phyloP scores from a whole-genome alignment of 768 basidiomycete genomes.

The Lentinula sp. region DNA sequence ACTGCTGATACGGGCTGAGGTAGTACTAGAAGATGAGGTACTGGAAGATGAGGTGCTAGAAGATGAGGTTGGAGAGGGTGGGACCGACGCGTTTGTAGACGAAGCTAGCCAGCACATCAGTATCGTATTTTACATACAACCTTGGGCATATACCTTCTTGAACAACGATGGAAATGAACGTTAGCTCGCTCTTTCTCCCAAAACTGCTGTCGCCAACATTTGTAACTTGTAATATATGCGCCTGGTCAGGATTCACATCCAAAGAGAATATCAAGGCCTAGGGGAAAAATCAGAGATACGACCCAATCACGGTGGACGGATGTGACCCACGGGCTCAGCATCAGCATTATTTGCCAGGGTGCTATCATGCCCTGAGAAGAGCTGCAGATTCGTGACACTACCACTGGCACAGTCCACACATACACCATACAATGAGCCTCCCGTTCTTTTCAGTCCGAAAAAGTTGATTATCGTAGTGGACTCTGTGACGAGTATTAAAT shows the following conservation, averaged over 20 bases:
- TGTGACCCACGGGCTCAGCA: slow-evolving; percentile 13
- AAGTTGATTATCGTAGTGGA: slow-evolving; percentile 19
- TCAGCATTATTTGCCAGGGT: slow-evolving; percentile 11
- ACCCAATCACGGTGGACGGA: neutral
- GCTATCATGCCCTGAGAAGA: slow-evolving; percentile 17
- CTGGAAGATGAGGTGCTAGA: slow-evolving; percentile 22
- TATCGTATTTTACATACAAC: neutral
- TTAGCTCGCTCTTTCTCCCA: slow-evolving; percentile 16
- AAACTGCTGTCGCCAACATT: slow-evolving; percentile 17
- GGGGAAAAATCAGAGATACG: neutral
- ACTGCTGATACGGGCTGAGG: too few species aligned
- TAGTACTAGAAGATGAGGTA: slow-evolving; percentile 46
- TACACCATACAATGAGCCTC: slow-evolving; percentile 21
- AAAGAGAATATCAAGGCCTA: slow-evolving; percentile 23
- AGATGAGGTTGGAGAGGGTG: slow-evolving; percentile 56
- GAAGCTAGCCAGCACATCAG: neutral
- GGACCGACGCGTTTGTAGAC: neutral
- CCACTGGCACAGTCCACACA: slow-evolving; percentile 20
- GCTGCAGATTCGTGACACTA: slow-evolving; percentile 4
- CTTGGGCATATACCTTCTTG: slow-evolving; percentile 3
- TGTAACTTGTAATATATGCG: slow-evolving; percentile 19
- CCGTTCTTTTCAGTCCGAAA: slow-evolving; percentile 18
- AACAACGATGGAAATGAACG: slow-evolving; percentile 18
- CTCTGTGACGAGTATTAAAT: slow-evolving; percentile 9
- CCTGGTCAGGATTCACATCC: slow-evolving; percentile 16